Evolutionary conservation across 176 grass and related monocot species (phyloP).

Genomic region (Puya raimondii): DNA sequence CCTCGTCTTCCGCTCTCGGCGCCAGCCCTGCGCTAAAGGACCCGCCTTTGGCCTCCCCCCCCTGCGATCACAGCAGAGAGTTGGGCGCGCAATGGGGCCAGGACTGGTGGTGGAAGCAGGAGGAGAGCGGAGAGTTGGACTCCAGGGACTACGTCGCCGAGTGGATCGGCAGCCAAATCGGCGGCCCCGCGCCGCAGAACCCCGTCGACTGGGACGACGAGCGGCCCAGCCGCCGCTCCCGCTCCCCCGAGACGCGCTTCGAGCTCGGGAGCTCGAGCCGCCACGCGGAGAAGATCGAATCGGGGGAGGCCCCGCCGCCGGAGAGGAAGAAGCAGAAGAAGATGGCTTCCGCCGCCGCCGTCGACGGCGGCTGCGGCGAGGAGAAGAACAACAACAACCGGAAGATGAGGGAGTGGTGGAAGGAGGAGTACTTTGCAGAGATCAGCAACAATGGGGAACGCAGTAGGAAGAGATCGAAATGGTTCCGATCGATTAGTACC

Average conservation of each 20-base stretch:
- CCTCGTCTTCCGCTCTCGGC: constrained; percentile 1
- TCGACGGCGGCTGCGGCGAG: constrained; percentile 12
- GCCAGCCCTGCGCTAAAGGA: not conserved
- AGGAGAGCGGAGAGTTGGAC: constrained; percentile 48
- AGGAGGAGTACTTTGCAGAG: constrained; percentile 77
- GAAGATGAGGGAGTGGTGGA: constrained; percentile 80
- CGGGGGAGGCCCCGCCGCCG: not conserved
- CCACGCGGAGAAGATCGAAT: no score
- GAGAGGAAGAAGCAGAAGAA: constrained; percentile 35
- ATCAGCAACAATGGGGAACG: constrained; percentile 45
- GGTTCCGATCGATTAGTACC: constrained; percentile 39
- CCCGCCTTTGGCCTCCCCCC: not conserved
- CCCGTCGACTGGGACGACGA: constrained; percentile 37
- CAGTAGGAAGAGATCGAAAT: constrained; percentile 31
- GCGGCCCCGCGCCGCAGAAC: constrained; percentile 27
- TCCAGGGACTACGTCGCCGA: constrained; percentile 52
- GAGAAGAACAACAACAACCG: constrained; percentile 22
- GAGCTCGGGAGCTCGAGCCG: constrained; percentile 22
- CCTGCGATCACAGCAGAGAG: constrained; percentile 10
- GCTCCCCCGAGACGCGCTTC: constrained; percentile 13
- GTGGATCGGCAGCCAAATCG: constrained; percentile 79
- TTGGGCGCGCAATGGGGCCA: constrained; percentile 35
- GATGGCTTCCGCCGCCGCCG: constrained; percentile 2
- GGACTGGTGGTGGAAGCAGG: constrained; percentile 91
- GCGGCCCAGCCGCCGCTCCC: not conserved